Conservation (phyloP, 345 rosid species). For the Streptanthus diversifolius region DNA sequence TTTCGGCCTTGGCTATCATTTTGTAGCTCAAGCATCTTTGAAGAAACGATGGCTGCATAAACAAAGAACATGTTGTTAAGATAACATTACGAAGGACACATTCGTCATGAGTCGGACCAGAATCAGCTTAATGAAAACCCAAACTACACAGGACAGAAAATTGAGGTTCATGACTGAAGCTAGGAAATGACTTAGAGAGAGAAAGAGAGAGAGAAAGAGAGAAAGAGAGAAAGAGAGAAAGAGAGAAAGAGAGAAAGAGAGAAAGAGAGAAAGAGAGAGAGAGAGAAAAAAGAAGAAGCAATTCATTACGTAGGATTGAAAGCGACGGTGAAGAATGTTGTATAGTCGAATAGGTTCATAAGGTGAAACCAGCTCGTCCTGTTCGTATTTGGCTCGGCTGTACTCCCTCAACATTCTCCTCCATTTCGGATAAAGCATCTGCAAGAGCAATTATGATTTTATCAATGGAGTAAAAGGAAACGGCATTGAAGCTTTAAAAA, state of each 20-base stretch:
- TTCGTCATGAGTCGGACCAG: not conserved
- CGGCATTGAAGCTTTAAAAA: not conserved
- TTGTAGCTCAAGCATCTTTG: conserved; percentile 67
- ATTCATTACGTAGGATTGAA: conserved; percentile 47
- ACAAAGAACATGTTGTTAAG: not conserved
- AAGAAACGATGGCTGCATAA: conserved; percentile 68
- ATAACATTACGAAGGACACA: not conserved
- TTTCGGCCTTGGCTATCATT: conserved; percentile 48
- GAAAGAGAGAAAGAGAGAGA: not conserved
- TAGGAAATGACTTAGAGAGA: too few relatives aligned
- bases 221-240: not conserved
- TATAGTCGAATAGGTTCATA: conserved; percentile 83
- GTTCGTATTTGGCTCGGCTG: conserved; percentile 49
- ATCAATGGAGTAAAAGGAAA: not conserved
- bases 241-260: not conserved
- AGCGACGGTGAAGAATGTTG: conserved; percentile 65
- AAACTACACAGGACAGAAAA: not conserved
- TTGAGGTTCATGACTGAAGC: too few relatives aligned
- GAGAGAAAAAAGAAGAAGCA: not conserved
- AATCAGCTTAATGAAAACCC: not conserved
- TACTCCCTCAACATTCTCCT: conserved; percentile 66
- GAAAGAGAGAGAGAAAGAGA: not conserved
- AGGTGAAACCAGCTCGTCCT: conserved; percentile 60
- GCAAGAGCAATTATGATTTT: not conserved
- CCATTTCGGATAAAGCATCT: not conserved